Conservation (phyloP, 2,329 filamentous ascomycete species). For the Colletotrichum endophyticum region DNA sequence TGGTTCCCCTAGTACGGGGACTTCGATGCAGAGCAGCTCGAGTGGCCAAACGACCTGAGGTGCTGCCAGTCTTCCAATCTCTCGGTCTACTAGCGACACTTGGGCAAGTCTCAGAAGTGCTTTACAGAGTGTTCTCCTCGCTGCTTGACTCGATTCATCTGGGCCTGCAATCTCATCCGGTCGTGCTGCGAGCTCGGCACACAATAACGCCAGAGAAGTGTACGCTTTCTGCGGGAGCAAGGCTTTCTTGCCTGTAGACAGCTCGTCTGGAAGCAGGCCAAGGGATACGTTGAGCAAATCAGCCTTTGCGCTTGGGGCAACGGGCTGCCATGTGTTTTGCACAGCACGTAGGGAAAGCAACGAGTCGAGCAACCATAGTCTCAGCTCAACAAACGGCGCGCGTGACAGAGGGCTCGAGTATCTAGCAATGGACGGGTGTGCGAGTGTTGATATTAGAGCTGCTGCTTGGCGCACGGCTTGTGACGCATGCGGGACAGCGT, state of each 20-base stretch:
- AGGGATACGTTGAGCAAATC: slow-evolving; percentile 5
- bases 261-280: background rate
- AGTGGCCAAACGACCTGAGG: slow-evolving; percentile 49
- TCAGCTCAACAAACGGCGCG: slow-evolving; percentile 42
- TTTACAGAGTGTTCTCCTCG: slow-evolving; percentile 39
- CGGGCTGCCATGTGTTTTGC: slow-evolving; percentile 41
- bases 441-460: slow-evolving; percentile 48
- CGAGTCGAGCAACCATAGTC: slow-evolving; percentile 56
- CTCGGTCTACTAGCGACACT: slow-evolving; percentile 32
- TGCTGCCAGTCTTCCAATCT: slow-evolving; percentile 43
- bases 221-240: slow-evolving; percentile 38
- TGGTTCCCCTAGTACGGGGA: slow-evolving; percentile 32
- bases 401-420: slow-evolving; percentile 34
- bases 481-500: slow-evolving; percentile 40
- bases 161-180: slow-evolving; percentile 34
- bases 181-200: slow-evolving; percentile 41
- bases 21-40: slow-evolving; percentile 37
- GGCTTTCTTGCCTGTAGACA: background rate
- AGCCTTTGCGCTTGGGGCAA: slow-evolving; percentile 7
- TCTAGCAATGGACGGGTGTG: slow-evolving; percentile 41
- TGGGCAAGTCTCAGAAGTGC: slow-evolving; percentile 43
- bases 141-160: slow-evolving; percentile 29
- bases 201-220: slow-evolving; percentile 45
- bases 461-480: slow-evolving; percentile 53
- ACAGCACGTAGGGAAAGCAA: slow-evolving; percentile 46